Evolutionary conservation across 176 grass and related monocot species (phyloP).

Genomic region (Zea mays): DNA sequence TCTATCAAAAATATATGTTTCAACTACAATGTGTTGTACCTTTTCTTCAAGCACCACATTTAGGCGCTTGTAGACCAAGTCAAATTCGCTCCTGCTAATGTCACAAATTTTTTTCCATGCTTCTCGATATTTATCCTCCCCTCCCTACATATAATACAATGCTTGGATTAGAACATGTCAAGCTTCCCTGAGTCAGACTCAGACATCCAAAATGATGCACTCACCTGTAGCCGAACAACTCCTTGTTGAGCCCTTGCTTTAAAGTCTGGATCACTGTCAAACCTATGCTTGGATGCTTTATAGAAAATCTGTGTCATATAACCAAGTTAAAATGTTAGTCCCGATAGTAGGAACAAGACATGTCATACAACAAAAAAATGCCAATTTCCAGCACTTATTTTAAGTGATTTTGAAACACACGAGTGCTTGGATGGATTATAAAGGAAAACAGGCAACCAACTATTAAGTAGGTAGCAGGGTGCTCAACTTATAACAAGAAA

Average conservation of each 20-base stretch:
- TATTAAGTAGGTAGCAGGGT: no score
- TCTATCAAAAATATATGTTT: neutral
- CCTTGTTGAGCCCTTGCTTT: conserved; percentile 85
- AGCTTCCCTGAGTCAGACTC: no score
- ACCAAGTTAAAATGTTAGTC: conserved; percentile 22
- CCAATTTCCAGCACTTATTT: no score
- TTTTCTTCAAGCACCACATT: conserved; percentile 81
- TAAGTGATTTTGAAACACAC: no score
- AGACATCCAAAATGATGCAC: conserved; percentile 18
- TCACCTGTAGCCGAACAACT: conserved; percentile 88
- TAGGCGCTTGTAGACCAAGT: conserved; percentile 76
- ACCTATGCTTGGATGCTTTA: conserved; percentile 82
- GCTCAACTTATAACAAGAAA: no score
- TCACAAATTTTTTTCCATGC: conserved; percentile 97
- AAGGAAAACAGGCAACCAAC: no score
- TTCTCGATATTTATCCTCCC: conserved; percentile 68
- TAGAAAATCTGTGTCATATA: conserved; percentile 69
- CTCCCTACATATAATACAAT: conserved; percentile 57
- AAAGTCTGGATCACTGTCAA: conserved; percentile 76
- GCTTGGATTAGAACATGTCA: conserved; percentile 29
- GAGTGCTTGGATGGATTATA: no score
- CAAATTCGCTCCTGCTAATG: conserved; percentile 88
- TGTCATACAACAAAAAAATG: neutral
- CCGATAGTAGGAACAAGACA: neutral
- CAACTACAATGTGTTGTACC: conserved; percentile 49